phyloP scores from a whole-genome alignment of 73 alveolate genomes.

The Blepharisma japonicum region DNA sequence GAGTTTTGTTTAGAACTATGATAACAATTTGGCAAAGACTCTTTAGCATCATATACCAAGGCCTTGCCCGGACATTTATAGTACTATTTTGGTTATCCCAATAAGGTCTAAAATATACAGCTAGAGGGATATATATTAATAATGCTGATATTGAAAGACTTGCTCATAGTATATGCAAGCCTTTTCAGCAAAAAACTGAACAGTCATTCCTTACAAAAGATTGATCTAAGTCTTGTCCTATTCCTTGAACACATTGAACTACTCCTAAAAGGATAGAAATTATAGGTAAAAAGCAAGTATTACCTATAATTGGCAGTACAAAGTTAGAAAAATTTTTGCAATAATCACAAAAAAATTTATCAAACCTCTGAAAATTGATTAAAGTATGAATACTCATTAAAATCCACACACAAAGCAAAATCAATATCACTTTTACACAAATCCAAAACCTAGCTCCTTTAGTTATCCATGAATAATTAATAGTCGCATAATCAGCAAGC shows the following conservation, averaged over 20 bases:
- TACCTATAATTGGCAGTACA: neutral
- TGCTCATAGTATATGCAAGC: neutral
- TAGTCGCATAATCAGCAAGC: neutral
- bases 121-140: neutral
- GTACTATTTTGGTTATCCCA: neutral
- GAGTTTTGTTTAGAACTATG: neutral
- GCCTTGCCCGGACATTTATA: neutral
- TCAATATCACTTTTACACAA: neutral
- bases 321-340: neutral
- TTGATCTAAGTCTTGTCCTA: neutral
- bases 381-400: neutral
- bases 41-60: neutral
- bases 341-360: neutral
- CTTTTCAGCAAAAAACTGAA: slow-evolving; percentile 9
- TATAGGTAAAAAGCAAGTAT: slow-evolving; percentile 3
- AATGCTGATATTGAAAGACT: neutral
- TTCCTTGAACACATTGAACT: neutral
- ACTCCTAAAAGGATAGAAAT: neutral
- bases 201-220: neutral
- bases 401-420: neutral
- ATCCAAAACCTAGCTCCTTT: neutral
- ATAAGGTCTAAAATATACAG: slow-evolving; percentile 10
- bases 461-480: neutral
- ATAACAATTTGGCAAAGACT: neutral
- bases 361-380: neutral